Evolutionary conservation across 768 basidiomycete species (phyloP).

Genomic region (Tulasnella sp.): DNA sequence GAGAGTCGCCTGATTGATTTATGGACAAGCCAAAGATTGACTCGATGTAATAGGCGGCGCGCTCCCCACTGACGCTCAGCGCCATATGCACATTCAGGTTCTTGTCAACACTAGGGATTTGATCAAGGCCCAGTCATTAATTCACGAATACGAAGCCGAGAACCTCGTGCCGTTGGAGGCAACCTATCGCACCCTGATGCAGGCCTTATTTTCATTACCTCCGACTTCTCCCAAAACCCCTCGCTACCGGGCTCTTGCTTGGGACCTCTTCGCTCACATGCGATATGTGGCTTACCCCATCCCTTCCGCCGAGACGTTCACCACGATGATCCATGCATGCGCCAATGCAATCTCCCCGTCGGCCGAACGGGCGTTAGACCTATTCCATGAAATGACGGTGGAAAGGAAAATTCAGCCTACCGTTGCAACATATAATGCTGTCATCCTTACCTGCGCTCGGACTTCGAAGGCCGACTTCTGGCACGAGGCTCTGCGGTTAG

Average conservation of each 20-base stretch:
- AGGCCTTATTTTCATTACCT: constrained; percentile 34
- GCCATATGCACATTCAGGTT: constrained; percentile 53
- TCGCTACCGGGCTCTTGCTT: constrained; percentile 59
- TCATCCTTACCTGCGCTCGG: constrained; percentile 69
- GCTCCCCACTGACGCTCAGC: constrained; percentile 35
- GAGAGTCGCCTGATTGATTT: constrained; percentile 26
- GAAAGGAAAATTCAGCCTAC: constrained; percentile 55
- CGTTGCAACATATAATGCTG: constrained; percentile 59
- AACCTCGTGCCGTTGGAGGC: constrained; percentile 53
- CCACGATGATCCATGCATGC: constrained; percentile 80
- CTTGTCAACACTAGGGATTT: constrained; percentile 40
- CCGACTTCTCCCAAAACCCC: constrained; percentile 22
- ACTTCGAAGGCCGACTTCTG: constrained; percentile 42
- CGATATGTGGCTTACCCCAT: constrained; percentile 83
- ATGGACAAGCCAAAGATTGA: constrained; percentile 12
- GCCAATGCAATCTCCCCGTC: constrained; percentile 35
- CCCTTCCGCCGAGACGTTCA: constrained; percentile 62
- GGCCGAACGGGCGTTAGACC: constrained; percentile 74
- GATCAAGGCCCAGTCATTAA: constrained; percentile 45
- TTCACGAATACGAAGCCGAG: constrained; percentile 60
- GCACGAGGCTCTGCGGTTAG: constrained; percentile 69
- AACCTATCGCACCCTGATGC: constrained; percentile 60
- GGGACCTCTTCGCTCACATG: constrained; percentile 94
- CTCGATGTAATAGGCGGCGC: neutral
- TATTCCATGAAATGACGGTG: constrained; percentile 85